Evolutionary conservation across 2,329 filamentous ascomycete species (phyloP), one percentile per base, ranked within the genome.

Genomic region (Samsoniella hepiali): DNA sequence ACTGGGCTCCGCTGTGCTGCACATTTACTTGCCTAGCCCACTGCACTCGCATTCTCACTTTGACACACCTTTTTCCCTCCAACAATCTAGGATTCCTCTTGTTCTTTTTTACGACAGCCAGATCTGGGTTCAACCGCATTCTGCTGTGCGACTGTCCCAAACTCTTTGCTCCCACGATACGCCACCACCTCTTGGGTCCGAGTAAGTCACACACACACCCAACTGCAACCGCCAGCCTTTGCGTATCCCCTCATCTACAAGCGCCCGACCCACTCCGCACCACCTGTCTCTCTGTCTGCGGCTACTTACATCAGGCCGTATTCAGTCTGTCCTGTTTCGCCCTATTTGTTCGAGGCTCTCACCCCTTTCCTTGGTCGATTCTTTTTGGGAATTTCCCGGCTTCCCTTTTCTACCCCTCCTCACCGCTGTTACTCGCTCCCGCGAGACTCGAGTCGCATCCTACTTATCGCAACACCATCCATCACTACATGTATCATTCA

Each of bases 181-280:
- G 51, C 50, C 42, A 31, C 59, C 42, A 27, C 32, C n/a, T 22
- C n/a, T 36, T 54, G 34, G 36, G 34, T 45, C 54, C 61, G 53
- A 63, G 61, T 58, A 58, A 63, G 53, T 63, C 36, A n/a, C 38
- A 49, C 53, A 49, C 53, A 38, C 38, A 40, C 59, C 40, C 5
- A 32, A 8, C 58, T 62, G 29, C 40, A 55, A 55, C 59, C 51
- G 50, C 59, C 59, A 62, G 59, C 50, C 58, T 58, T 51, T 63
- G 60, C 17, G 49, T 57, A 57, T 57, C 60, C 60, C 58, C 63
- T 61, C 58, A 58, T 57, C 57, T 53, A 60, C 63, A 64, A 64
- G 63, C 63, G 63, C 63, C 58, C 57, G 58, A 60, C 58, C 63
- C 63, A 64, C 63, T 54, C 60, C 22, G 29, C 53, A 62, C 45